Percentiles rank a stretch among this genome's conserved stretches.
Conservation (phyloP, 352 stramenopile genomes). For the Globisporangium nagaii region DNA sequence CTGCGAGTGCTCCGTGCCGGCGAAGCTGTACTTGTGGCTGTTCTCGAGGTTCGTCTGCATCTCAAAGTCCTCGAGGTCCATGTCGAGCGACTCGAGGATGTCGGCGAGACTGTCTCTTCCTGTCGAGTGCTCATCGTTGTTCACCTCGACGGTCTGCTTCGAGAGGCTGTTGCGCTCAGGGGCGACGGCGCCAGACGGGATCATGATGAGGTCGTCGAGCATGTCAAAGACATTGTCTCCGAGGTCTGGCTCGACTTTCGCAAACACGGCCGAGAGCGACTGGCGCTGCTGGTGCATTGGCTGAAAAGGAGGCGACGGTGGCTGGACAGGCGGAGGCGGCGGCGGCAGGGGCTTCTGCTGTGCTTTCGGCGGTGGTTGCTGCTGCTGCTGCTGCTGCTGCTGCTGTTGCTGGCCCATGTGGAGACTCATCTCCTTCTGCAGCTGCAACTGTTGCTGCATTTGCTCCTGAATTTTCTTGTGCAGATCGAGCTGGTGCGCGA, state of each 20-base stretch:
- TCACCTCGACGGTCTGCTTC: conserved; percentile 33
- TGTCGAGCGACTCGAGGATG: conserved; percentile 81
- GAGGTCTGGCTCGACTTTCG: conserved; percentile 73
- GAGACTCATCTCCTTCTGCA: conserved; percentile 83
- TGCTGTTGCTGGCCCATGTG: conserved; percentile 36
- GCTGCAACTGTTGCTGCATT: conserved; percentile 82
- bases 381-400: conserved; percentile 7
- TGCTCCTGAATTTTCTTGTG: conserved; percentile 85
- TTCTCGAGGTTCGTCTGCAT: conserved; percentile 17
- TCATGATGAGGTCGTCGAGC: conserved; percentile 85
- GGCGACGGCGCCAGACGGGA: conserved; percentile 44
- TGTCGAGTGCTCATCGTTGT: conserved; percentile 23
- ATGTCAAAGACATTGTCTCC: conserved; percentile 86
- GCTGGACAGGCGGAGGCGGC: not conserved
- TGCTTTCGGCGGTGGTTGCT: not conserved
- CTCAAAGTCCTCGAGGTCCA: conserved; percentile 78
- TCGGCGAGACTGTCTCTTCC: conserved; percentile 69
- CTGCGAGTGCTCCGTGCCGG: conserved; percentile 20
- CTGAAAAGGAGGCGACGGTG: conserved; percentile 16
- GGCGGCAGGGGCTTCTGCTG: not conserved
- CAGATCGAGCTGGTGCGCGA: conserved; percentile 75
- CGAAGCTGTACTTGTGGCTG: conserved; percentile 27
- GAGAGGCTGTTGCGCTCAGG: conserved; percentile 60
- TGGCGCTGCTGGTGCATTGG: conserved; percentile 19
- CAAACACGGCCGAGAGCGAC: conserved; percentile 55